Evolutionary conservation across 139 green algal genomes (phyloP).

Genomic region (Chlamydomonas sphaeroides): DNA sequence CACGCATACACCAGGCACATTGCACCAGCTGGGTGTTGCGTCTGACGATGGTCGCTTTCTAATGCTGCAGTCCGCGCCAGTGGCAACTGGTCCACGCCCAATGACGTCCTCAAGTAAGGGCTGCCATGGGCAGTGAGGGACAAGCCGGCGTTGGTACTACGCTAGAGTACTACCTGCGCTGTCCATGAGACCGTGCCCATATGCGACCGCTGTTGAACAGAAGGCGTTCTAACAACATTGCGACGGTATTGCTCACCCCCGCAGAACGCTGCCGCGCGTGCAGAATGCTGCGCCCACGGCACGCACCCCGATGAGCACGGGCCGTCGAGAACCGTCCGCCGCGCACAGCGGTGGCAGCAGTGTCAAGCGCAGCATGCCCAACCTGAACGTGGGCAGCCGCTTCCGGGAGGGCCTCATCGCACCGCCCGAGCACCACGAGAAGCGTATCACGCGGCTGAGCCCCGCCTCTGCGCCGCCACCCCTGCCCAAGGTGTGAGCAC

Average conservation of each 20-base stretch:
- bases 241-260: too few relatives aligned
- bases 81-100: neutral
- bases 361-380: neutral
- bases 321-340: too few relatives aligned
- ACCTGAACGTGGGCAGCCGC: slow-evolving; percentile 36
- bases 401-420: slow-evolving; percentile 19
- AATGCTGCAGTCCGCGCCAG: neutral
- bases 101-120: neutral
- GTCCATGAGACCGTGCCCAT: too few relatives aligned
- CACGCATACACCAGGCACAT: too few relatives aligned
- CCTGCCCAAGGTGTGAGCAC: neutral
- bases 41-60: too few relatives aligned
- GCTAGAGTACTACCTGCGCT: too few relatives aligned
- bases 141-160: too few relatives aligned
- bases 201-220: too few relatives aligned
- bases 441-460: slow-evolving; percentile 14
- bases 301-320: neutral
- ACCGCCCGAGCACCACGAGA: slow-evolving; percentile 20
- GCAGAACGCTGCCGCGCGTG: neutral
- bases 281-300: neutral
- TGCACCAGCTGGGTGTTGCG: too few relatives aligned
- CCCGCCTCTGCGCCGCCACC: neutral
- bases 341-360: neutral
- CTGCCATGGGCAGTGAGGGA: too few relatives aligned
- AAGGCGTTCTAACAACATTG: too few relatives aligned